phyloP scores from a whole-genome alignment of 2,329 filamentous ascomycete genomes.

The Cercospora sp. region DNA sequence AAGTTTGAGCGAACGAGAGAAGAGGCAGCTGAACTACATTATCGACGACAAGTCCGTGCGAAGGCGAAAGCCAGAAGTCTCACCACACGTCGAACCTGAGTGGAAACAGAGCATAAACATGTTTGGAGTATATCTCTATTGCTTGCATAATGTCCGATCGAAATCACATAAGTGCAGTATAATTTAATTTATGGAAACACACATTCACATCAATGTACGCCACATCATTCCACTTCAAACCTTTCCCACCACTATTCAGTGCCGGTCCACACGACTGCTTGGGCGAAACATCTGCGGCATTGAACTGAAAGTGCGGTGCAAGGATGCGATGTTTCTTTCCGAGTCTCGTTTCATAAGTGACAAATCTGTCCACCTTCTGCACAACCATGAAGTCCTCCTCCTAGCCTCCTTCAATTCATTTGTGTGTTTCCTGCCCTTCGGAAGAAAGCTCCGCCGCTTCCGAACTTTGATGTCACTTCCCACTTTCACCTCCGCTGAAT shows the following conservation, averaged over 20 bases:
- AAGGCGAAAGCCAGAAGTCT: not conserved
- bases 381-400: not conserved
- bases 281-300: not conserved
- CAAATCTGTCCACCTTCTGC: not conserved
- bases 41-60: not conserved
- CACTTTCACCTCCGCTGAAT: not conserved
- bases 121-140: not conserved
- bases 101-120: not conserved
- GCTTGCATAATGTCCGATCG: not conserved
- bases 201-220: not conserved
- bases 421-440: not conserved
- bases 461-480: not conserved
- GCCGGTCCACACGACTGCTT: not conserved
- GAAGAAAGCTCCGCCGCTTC: not conserved
- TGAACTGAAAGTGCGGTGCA: not conserved
- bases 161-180: not conserved
- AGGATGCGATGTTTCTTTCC: no score
- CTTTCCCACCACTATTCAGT: not conserved
- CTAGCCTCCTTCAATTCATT: not conserved
- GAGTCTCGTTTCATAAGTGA: not conserved
- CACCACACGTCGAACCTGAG: not conserved
- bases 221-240: not conserved
- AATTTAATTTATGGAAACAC: not conserved
- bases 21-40: not conserved
- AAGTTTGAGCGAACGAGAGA: not conserved